Percentiles rank a stretch among this genome's conserved stretches.
phyloP scores from a whole-genome alignment of 208 protist species.

The Leishmania tarentolae region DNA sequence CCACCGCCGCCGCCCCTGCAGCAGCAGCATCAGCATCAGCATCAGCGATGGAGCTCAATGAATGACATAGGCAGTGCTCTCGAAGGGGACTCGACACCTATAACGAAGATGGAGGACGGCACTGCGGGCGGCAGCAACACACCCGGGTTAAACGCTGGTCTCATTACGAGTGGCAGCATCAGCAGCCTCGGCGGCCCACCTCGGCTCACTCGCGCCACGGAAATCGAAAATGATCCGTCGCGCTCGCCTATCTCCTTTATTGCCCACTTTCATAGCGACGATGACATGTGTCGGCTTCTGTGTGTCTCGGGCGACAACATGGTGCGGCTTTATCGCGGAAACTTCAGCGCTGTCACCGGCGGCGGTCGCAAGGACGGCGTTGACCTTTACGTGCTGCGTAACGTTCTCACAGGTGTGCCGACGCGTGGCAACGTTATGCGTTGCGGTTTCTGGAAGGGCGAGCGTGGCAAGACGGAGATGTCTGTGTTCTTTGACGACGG shows the following conservation, averaged over 20 bases:
- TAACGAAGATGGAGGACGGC: background rate
- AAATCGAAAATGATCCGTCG: slow-evolving; percentile 73
- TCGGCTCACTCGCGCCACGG: slow-evolving; percentile 35
- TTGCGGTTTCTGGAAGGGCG: slow-evolving; percentile 80
- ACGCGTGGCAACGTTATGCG: slow-evolving; percentile 62
- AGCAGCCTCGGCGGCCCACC: slow-evolving; percentile 13
- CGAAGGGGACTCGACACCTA: background rate
- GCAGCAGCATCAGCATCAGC: background rate
- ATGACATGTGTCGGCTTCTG: slow-evolving; percentile 77
- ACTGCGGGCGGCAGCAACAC: background rate
- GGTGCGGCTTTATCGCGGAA: slow-evolving; percentile 77
- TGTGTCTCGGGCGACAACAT: slow-evolving; percentile 81
- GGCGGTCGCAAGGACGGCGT: slow-evolving; percentile 20
- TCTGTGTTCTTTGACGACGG: slow-evolving; percentile 84
- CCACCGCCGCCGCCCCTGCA: slow-evolving; percentile 14
- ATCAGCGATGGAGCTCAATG: slow-evolving; percentile 1
- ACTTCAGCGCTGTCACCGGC: slow-evolving; percentile 42
- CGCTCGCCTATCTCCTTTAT: slow-evolving; percentile 69
- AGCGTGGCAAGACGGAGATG: slow-evolving; percentile 57
- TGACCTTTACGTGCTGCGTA: slow-evolving; percentile 69
- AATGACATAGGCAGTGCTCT: background rate
- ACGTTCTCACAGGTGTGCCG: slow-evolving; percentile 65
- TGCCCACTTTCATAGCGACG: slow-evolving; percentile 57
- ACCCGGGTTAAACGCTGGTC: background rate
- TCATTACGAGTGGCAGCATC: background rate